These are phyloP conservation scores for Hanseniaspora gamundiae DNA, from an alignment of 1,139 yeast genomes.

Conservation along the genomic window DNA sequence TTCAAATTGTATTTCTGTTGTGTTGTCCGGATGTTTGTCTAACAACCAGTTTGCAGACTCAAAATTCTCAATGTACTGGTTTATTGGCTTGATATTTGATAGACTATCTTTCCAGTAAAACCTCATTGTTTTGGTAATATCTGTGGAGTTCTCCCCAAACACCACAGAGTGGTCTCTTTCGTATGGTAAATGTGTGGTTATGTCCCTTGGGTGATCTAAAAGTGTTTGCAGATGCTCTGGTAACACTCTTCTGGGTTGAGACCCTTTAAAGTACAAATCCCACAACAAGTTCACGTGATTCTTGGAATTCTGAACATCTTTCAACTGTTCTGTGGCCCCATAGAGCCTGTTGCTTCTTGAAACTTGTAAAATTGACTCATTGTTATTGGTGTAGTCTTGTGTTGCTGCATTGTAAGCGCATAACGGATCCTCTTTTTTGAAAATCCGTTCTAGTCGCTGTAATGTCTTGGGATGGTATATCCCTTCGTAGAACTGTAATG, in stretches of 20 bases:
- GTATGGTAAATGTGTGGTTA: conserved; percentile 15
- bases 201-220: conserved; percentile 8
- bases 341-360: neutral
- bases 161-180: conserved; percentile 12
- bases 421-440: conserved; percentile 2
- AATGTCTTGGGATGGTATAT: conserved; percentile 8
- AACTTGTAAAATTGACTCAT: neutral
- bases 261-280: conserved; percentile 1
- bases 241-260: conserved; percentile 1
- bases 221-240: conserved; percentile 9
- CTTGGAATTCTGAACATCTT: conserved; percentile 1
- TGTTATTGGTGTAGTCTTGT: neutral
- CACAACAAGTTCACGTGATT: conserved; percentile 4
- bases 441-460: conserved; percentile 5
- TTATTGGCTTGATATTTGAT: conserved; percentile 7
- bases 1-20: neutral
- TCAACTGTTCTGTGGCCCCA: conserved; percentile 2
- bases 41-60: conserved; percentile 7
- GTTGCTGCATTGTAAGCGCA: neutral
- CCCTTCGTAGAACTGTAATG: conserved; percentile 8
- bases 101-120: conserved; percentile 11
- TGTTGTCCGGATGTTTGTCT: neutral
- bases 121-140: conserved; percentile 7
- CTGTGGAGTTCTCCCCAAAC: conserved; percentile 10
- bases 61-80: conserved; percentile 9